These are phyloP conservation scores for Lactarius quietus DNA, from an alignment of 768 basidiomycete species.

Conservation along the genomic window DNA sequence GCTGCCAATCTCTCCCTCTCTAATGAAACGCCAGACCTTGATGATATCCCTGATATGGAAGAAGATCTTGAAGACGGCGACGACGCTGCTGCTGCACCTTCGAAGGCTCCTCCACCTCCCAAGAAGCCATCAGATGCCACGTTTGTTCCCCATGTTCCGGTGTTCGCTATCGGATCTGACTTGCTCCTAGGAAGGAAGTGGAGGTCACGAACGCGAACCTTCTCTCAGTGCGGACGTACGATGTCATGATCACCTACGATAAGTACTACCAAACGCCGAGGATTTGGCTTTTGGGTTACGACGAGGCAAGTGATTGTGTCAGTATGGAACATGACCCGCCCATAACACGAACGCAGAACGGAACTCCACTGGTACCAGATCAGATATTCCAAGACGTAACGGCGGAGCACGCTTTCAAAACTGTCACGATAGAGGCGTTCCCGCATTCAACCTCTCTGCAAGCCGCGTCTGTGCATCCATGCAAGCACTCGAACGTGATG, in stretches of 20 bases:
- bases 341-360: conserved; percentile 53
- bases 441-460: conserved; percentile 86
- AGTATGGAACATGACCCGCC: background rate
- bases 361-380: conserved; percentile 78
- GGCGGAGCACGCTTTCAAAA: conserved; percentile 96
- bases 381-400: conserved; percentile 98
- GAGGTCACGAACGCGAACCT: conserved; percentile 77
- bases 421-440: conserved; percentile 97
- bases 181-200: conserved; percentile 42
- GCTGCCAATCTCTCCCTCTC: conserved; percentile 33
- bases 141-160: conserved; percentile 37
- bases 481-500: conserved; percentile 99
- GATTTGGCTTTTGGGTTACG: conserved; percentile 96
- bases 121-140: conserved; percentile 44
- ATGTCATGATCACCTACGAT: conserved; percentile 99
- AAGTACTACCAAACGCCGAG: conserved; percentile 99
- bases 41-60: conserved; percentile 99
- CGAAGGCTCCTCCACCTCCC: conserved; percentile 37
- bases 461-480: conserved; percentile 94
- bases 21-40: conserved; percentile 82
- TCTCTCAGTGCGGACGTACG: conserved; percentile 95
- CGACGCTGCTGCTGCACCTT: conserved; percentile 71
- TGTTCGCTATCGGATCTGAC: conserved; percentile 8
- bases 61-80: conserved; percentile 88
- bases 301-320: conserved; percentile 59